These are phyloP conservation scores for Fusarium denticulatum DNA, from an alignment of 2,329 filamentous ascomycete species.

Conservation along the genomic window DNA sequence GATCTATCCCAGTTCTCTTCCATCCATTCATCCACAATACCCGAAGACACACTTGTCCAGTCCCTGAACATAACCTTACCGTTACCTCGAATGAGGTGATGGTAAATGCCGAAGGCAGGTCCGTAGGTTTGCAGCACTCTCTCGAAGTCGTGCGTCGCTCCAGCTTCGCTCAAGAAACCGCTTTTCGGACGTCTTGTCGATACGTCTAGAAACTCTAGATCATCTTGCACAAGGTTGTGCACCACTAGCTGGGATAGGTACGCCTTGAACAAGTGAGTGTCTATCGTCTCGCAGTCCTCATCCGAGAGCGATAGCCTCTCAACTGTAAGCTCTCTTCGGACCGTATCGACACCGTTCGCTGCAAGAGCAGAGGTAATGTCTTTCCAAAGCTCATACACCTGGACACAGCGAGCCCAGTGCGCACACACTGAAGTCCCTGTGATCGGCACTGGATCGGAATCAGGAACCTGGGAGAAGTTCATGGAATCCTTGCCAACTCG, in stretches of 20 bases:
- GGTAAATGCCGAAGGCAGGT: background rate
- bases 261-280: fast-evolving
- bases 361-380: background rate
- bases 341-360: background rate
- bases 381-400: background rate
- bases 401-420: fast-evolving
- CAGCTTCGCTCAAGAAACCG: fast-evolving
- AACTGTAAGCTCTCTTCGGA: background rate
- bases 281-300: fast-evolving
- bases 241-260: background rate
- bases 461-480: background rate
- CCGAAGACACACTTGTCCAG: fast-evolving
- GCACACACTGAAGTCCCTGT: background rate
- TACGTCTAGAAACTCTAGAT: background rate
- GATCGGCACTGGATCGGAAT: background rate
- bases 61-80: fast-evolving
- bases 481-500: background rate
- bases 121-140: fast-evolving
- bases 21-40: background rate
- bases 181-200: background rate
- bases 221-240: background rate
- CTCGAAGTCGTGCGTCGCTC: fast-evolving
- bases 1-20: fast-evolving
- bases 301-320: background rate
- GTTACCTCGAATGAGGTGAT: fast-evolving